These are phyloP conservation scores for Ganoderma sp. DNA, from an alignment of 1,284 basidiomycete species.

Conservation along the genomic window DNA sequence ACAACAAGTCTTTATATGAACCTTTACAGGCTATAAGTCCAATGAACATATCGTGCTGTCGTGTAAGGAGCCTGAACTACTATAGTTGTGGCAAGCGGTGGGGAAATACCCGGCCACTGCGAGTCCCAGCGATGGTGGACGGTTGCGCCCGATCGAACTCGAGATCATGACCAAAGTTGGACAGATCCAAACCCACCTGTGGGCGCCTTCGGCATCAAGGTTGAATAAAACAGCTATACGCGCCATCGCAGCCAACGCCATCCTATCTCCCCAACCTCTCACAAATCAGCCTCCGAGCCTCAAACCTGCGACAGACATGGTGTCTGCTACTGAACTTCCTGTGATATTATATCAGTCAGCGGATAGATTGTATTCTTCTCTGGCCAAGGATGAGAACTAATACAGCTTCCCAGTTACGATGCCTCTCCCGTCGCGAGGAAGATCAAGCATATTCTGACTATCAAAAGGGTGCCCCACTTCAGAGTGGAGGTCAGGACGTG, in stretches of 20 bases:
- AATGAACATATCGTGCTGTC: neutral
- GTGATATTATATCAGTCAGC: conserved; percentile 21
- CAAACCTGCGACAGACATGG: conserved; percentile 3
- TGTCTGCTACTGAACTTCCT: conserved; percentile 6
- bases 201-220: neutral
- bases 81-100: neutral
- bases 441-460: conserved; percentile 53
- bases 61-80: neutral
- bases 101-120: neutral
- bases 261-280: neutral
- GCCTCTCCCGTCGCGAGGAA: conserved; percentile 59
- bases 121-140: neutral
- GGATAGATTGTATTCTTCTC: neutral
- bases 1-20: neutral
- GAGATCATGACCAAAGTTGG: neutral
- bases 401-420: conserved; percentile 43
- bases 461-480: conserved; percentile 56
- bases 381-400: neutral
- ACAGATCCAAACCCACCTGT: conserved; percentile 2
- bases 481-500: conserved; percentile 49
- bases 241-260: neutral
- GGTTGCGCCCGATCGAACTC: conserved; percentile 2
- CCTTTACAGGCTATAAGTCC: too few relatives aligned
- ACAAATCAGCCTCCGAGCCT: too few relatives aligned
- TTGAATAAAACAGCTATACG: neutral